phyloP scores from a whole-genome alignment of 106 monocot species.

The Hemerocallis citrina region DNA sequence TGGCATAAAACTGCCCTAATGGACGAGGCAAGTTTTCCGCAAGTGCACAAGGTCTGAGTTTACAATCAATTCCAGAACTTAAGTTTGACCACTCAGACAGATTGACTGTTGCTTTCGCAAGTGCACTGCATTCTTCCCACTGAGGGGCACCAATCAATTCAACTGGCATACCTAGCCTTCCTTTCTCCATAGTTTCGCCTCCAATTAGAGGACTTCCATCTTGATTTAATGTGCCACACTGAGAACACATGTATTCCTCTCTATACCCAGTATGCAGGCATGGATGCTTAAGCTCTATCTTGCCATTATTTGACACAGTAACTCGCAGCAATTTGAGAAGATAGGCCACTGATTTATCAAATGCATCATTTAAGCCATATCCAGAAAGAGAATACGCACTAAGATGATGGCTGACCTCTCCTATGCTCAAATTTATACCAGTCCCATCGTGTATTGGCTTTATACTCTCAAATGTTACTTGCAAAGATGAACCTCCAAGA shows the following conservation, averaged over 20 bases:
- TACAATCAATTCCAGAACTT: constrained; percentile 62
- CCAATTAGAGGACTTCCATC: constrained; percentile 48
- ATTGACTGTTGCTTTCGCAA: constrained; percentile 80
- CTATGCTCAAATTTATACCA: constrained; percentile 62
- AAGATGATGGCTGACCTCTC: constrained; percentile 58
- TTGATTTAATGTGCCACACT: constrained; percentile 40
- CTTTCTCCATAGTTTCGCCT: constrained; percentile 16
- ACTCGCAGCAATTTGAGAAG: constrained; percentile 32
- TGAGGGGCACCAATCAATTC: constrained; percentile 61
- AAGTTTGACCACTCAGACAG: constrained; percentile 63
- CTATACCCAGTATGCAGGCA: constrained; percentile 85
- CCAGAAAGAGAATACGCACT: constrained; percentile 95
- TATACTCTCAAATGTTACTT: constrained; percentile 86
- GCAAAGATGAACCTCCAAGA: constrained; percentile 93
- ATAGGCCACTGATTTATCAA: constrained; percentile 76
- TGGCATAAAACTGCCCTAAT: constrained; percentile 77
- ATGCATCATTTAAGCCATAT: constrained; percentile 96
- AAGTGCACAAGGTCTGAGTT: constrained; percentile 79
- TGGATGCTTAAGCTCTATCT: constrained; percentile 66
- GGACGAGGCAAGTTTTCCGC: constrained; percentile 42
- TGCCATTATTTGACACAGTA: constrained; percentile 23
- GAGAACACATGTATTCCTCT: constrained; percentile 66
- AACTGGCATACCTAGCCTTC: constrained; percentile 32
- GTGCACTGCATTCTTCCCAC: constrained; percentile 75
- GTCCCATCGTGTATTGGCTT: constrained; percentile 45